These are phyloP conservation scores for Ogataea trehaloabstinens DNA, from an alignment of 805 yeast genomes.

Conservation along the genomic window DNA sequence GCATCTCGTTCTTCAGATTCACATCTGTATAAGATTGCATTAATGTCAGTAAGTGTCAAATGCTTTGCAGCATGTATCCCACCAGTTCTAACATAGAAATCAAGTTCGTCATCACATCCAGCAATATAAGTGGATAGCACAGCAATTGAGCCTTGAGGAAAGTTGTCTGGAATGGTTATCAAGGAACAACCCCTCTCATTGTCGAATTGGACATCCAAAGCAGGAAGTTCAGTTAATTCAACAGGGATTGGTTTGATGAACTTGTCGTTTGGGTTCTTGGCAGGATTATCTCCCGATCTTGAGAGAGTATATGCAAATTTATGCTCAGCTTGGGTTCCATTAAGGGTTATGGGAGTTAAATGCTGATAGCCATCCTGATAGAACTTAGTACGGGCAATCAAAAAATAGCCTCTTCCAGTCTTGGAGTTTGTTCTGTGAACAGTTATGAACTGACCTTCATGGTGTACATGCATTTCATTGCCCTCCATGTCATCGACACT, in stretches of 20 bases:
- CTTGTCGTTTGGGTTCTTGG: constrained; percentile 34
- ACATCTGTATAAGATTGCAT: constrained; percentile 70
- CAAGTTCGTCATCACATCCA: constrained; percentile 63
- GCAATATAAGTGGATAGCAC: constrained; percentile 70
- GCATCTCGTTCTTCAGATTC: constrained; percentile 88
- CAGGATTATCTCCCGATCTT: constrained; percentile 50
- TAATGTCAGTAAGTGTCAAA: constrained; percentile 66
- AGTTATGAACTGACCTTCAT: constrained; percentile 88
- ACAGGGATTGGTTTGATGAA: constrained; percentile 65
- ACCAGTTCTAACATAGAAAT: constrained; percentile 66
- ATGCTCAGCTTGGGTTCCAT: constrained; percentile 57
- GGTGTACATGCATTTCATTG: constrained; percentile 92
- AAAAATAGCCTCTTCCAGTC: constrained; percentile 84
- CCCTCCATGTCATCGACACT: constrained; percentile 51
- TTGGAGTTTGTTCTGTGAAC: constrained; percentile 81
- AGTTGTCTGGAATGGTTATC: constrained; percentile 57
- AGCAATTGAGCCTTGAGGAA: constrained; percentile 91
- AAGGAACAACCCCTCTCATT: constrained; percentile 43
- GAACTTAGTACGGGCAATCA: constrained; percentile 86
- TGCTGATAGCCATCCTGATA: constrained; percentile 45
- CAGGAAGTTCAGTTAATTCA: constrained; percentile 48
- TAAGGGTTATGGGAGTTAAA: constrained; percentile 54
- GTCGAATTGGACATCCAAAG: constrained; percentile 47
- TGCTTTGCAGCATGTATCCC: constrained; percentile 70
- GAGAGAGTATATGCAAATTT: constrained; percentile 58